These are phyloP conservation scores for Penicillium decumbens DNA, from an alignment of 2,329 filamentous ascomycete species.

Conservation along the genomic window DNA sequence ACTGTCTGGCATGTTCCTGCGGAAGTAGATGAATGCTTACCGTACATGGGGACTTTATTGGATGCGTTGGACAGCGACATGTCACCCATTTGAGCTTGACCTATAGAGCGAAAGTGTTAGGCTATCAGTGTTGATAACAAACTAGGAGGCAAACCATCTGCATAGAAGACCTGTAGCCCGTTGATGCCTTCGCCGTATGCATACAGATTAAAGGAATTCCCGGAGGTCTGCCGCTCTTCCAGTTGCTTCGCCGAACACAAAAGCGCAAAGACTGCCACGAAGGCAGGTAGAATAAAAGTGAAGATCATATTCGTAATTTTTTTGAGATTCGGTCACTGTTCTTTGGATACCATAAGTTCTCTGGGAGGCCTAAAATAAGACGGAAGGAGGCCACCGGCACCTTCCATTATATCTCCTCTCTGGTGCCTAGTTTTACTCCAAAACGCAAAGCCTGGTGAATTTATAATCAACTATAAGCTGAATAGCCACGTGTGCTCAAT, in stretches of 20 bases:
- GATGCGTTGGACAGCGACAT: slow-evolving; percentile 6
- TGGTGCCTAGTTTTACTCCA: background rate
- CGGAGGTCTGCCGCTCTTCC: background rate
- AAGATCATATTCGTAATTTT: background rate
- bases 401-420: background rate
- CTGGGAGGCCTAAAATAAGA: background rate
- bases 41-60: background rate
- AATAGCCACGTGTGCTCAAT: background rate
- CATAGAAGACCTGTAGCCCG: background rate
- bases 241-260: background rate
- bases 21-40: background rate
- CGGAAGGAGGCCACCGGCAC: background rate
- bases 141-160: background rate
- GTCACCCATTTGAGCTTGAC: slow-evolving; percentile 6
- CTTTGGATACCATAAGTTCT: background rate
- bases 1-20: background rate
- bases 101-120: background rate
- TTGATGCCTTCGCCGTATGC: background rate
- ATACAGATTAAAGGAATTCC: background rate
- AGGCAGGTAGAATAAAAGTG: background rate
- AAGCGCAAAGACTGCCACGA: background rate
- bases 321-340: background rate
- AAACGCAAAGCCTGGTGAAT: background rate
- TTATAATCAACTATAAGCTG: background rate
- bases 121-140: background rate